phyloP scores from a whole-genome alignment of 2,329 filamentous ascomycete genomes.

The Neurospora crassa region DNA sequence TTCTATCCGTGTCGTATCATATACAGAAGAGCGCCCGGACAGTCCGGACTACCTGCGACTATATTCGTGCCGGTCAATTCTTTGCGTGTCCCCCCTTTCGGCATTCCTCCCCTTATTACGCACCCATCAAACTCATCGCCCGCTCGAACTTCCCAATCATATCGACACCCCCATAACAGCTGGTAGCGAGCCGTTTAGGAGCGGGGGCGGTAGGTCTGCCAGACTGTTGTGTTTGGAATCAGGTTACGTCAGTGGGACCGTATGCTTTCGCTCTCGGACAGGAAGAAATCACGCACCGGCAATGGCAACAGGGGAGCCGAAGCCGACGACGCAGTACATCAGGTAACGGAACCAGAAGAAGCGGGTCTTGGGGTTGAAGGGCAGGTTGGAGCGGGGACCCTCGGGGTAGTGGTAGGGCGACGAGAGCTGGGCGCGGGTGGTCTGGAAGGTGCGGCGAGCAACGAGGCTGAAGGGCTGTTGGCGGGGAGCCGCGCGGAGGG shows the following conservation, averaged over 20 bases:
- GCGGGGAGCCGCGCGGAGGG: slow-evolving; percentile 46
- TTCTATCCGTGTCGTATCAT: slow-evolving; percentile 16
- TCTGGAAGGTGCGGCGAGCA: slow-evolving; percentile 87
- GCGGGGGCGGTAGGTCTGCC: slow-evolving; percentile 38
- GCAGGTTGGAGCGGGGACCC: slow-evolving; percentile 87
- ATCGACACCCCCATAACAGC: background rate
- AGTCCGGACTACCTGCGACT: background rate
- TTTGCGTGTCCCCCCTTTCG: background rate
- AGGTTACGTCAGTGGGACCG: slow-evolving; percentile 3
- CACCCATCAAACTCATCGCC: background rate
- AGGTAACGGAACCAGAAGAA: slow-evolving; percentile 80
- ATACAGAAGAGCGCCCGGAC: slow-evolving; percentile 10
- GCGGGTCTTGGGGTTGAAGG: slow-evolving; percentile 90
- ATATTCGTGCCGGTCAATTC: background rate
- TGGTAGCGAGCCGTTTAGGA: slow-evolving; percentile 20
- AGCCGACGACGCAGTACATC: slow-evolving; percentile 51
- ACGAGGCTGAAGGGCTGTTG: slow-evolving; percentile 39
- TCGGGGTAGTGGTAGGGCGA: slow-evolving; percentile 98
- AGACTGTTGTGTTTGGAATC: slow-evolving; percentile 29
- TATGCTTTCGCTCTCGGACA: background rate
- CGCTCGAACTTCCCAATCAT: background rate
- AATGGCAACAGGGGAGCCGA: slow-evolving; percentile 55
- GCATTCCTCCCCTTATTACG: background rate
- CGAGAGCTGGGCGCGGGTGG: slow-evolving; percentile 71
- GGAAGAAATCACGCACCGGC: slow-evolving; percentile 38